phyloP scores from a whole-genome alignment of 2,329 filamentous ascomycete species.

The Exophiala oligosperma region DNA sequence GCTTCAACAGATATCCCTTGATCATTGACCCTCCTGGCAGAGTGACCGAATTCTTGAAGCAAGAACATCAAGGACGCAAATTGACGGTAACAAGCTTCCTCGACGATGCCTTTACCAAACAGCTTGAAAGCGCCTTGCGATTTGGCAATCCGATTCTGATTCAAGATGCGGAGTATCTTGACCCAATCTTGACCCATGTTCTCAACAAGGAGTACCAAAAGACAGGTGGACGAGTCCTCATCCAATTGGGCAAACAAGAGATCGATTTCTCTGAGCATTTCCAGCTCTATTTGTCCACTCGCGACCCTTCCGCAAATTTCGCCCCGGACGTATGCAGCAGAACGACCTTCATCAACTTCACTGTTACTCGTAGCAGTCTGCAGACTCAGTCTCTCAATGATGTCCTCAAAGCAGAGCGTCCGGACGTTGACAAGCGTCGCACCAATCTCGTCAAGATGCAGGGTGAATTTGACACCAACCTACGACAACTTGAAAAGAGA shows the following conservation, averaged over 20 bases:
- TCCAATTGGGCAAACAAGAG: conserved; percentile 97
- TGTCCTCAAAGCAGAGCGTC: conserved; percentile 93
- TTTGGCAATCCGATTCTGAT: conserved; percentile 99
- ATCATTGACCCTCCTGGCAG: conserved; percentile 97
- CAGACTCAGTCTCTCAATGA: conserved; percentile 98
- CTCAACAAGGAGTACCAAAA: conserved; percentile 99
- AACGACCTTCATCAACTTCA: conserved; percentile 99
- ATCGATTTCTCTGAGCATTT: conserved; percentile 98
- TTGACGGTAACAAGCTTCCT: conserved; percentile 97
- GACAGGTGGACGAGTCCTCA: conserved; percentile 94
- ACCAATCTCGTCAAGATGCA: conserved; percentile 98
- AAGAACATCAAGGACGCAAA: conserved; percentile 88
- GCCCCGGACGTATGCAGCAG: conserved; percentile 96
- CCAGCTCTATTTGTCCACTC: conserved; percentile 89
- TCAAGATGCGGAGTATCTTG: conserved; percentile 94
- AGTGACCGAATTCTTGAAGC: conserved; percentile 91
- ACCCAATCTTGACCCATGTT: conserved; percentile 96
- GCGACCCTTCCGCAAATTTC: conserved; percentile 94
- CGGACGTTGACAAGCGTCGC: conserved; percentile 92
- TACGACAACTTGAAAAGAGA: conserved; percentile 91
- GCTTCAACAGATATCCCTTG: conserved; percentile 96
- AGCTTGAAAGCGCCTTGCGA: conserved; percentile 91
- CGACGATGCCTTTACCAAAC: conserved; percentile 97
- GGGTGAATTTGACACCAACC: conserved; percentile 98
- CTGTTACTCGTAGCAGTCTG: conserved; percentile 96